Conservation (phyloP, 2,329 filamentous ascomycete genomes). For the Setomelanomma holmii region DNA sequence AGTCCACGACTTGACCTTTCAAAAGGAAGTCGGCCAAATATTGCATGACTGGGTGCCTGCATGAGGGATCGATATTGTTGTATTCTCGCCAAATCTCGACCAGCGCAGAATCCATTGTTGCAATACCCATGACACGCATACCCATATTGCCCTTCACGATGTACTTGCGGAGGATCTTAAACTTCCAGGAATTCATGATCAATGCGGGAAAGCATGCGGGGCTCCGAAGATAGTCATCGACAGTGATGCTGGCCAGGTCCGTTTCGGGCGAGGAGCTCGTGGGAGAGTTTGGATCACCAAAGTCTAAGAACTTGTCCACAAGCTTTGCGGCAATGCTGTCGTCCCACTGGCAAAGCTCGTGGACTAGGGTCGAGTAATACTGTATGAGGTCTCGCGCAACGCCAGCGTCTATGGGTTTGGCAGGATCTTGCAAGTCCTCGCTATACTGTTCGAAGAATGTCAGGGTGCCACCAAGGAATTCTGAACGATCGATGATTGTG, state of each 20-base stretch:
- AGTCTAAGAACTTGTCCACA: slow-evolving; percentile 33
- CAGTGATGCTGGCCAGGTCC: neutral
- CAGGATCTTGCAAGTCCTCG: slow-evolving; percentile 35
- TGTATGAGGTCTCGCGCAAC: slow-evolving; percentile 34
- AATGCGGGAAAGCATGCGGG: slow-evolving; percentile 56
- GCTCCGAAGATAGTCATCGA: slow-evolving; percentile 28
- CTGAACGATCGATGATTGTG: slow-evolving; percentile 17
- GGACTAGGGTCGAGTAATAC: slow-evolving; percentile 27
- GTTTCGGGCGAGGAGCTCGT: slow-evolving; percentile 16
- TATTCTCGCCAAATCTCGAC: slow-evolving; percentile 64
- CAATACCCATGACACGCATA: slow-evolving; percentile 79
- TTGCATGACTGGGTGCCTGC: slow-evolving; percentile 63
- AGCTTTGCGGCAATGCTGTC: slow-evolving; percentile 29
- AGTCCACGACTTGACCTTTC: slow-evolving; percentile 76
- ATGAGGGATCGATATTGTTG: slow-evolving; percentile 50
- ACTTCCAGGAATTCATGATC: slow-evolving; percentile 71
- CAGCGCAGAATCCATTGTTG: slow-evolving; percentile 74
- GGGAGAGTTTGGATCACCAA: slow-evolving; percentile 31
- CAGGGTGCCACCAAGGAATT: slow-evolving; percentile 29
- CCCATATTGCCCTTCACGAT: slow-evolving; percentile 90
- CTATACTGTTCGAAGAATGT: slow-evolving; percentile 39
- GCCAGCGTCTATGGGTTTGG: slow-evolving; percentile 33
- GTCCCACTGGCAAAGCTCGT: slow-evolving; percentile 38
- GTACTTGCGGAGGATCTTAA: slow-evolving; percentile 72
- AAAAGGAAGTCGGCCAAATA: slow-evolving; percentile 75